Base-by-base conservation (phyloP, 768 basidiomycete species). In the Ramaria rubella region DNA sequence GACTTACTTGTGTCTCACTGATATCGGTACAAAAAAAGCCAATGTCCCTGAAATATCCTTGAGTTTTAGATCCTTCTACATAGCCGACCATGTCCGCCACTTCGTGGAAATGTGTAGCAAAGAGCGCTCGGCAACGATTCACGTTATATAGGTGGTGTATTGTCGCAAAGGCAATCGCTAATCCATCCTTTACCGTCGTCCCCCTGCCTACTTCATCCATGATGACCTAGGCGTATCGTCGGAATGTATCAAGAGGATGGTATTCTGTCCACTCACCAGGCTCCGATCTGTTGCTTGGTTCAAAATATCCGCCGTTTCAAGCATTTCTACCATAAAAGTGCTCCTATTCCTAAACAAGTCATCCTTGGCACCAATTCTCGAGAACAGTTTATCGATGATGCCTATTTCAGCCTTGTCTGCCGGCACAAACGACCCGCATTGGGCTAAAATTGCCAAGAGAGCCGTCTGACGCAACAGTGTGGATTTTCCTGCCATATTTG, bases 181-280 rank as follows among this genome's bases (percentile, higher is more conserved):
- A 70, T 9, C 95, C 95, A 64, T 96, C 94, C 59, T 83, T 83
- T 7, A 94, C 83, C 0, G 94, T 94, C 5, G 95, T 98, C 31
- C 95, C 95, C 62, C 95, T 75, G 5, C 95, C 95, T n/a, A 99
- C 94, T 74, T 99, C 95, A 67, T 99, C 95, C 91, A 99, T 94
- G 60, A 99, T 94, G n/a, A 98, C 88, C 91, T 94, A 62, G 26
- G 5, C 26, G 53, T 4, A 52, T 64, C 33, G 42, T 42, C 34
- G 34, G 8, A 31, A 30, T 21, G 34, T 15, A 24, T 33, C 49
- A 12, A 26, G 21, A 17, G 31, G 46, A 51, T 17, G 29, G 33
- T 24, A 19, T 49, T 49, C 30, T 59, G 0, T 19, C 24, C 12
- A 71, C 83, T 60, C 63, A 92, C 94, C 54, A 99, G 75, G 59